Evolutionary conservation across 495 filamentous ascomycete species (phyloP).

Genomic region (Aspergillus sclerotiicarbonarius): DNA sequence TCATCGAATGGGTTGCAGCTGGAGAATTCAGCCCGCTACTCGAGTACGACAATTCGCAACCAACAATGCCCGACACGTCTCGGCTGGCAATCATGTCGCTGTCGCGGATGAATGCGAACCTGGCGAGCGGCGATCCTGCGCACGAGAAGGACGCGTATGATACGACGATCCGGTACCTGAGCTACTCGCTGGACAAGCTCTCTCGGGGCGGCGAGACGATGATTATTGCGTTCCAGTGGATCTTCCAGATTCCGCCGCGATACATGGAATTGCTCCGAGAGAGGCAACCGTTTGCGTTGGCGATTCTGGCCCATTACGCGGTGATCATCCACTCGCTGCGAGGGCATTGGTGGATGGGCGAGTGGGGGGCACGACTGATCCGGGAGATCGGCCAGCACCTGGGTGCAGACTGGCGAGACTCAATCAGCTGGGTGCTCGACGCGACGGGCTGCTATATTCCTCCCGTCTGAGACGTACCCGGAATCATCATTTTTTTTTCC

Average conservation of each 20-base stretch:
- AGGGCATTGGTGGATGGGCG: slow-evolving; percentile 52
- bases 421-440: slow-evolving; percentile 40
- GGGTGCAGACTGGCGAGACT: slow-evolving; percentile 31
- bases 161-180: slow-evolving; percentile 31
- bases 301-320: slow-evolving; percentile 51
- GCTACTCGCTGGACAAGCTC: slow-evolving; percentile 28
- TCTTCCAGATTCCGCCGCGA: slow-evolving; percentile 45
- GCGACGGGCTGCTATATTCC: slow-evolving; percentile 37
- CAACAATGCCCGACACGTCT: slow-evolving; percentile 39
- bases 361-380: slow-evolving; percentile 40
- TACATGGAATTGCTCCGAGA: slow-evolving; percentile 52
- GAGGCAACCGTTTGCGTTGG: slow-evolving; percentile 52
- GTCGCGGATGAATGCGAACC: slow-evolving; percentile 26
- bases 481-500: background rate
- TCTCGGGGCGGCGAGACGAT: slow-evolving; percentile 36
- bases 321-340: slow-evolving; percentile 49
- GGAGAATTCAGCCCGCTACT: slow-evolving; percentile 37
- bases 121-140: slow-evolving; percentile 22
- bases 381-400: slow-evolving; percentile 30
- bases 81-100: slow-evolving; percentile 34
- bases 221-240: slow-evolving; percentile 47
- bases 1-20: slow-evolving; percentile 33
- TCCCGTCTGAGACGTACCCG: slow-evolving; percentile 7
- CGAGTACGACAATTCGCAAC: slow-evolving; percentile 19
- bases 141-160: slow-evolving; percentile 34